Conservation (phyloP, 805 yeast genomes). For the Lipomyces japonicus region DNA sequence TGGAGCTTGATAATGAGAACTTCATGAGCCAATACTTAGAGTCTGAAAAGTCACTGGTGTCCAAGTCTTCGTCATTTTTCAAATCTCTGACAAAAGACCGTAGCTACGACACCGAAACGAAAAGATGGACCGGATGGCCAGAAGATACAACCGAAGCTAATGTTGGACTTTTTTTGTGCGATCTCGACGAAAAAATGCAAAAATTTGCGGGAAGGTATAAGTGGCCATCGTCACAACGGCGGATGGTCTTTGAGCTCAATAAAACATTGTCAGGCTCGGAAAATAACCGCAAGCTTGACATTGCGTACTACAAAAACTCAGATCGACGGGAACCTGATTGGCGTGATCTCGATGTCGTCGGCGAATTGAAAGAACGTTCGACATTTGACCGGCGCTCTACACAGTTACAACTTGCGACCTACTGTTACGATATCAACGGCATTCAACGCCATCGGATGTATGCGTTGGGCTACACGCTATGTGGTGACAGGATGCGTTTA, state of each 20-base stretch:
- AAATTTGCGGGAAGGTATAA: neutral
- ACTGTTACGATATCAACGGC: neutral
- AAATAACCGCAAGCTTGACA: neutral
- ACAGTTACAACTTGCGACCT: no score
- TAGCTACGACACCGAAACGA: neutral
- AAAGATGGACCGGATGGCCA: neutral
- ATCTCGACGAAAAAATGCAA: neutral
- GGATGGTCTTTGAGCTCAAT: neutral
- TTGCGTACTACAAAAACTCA: neutral
- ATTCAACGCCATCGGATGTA: neutral
- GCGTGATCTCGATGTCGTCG: neutral
- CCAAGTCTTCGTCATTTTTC: neutral
- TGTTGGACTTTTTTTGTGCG: neutral
- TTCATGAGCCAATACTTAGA: no score
- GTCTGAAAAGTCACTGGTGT: constrained; percentile 10
- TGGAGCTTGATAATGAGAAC: no score
- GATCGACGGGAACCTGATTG: neutral
- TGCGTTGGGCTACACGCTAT: neutral
- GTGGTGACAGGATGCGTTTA: neutral
- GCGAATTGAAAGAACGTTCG: neutral
- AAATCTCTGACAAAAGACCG: neutral
- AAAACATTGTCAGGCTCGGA: neutral
- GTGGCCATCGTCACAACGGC: neutral
- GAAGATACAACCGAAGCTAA: neutral
- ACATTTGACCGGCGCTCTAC: no score